A percentile compares a stretch with the other conserved stretches of the same genome.
Evolutionary conservation across 768 basidiomycete genomes (phyloP).

Genomic region (Baorangia bicolor): DNA sequence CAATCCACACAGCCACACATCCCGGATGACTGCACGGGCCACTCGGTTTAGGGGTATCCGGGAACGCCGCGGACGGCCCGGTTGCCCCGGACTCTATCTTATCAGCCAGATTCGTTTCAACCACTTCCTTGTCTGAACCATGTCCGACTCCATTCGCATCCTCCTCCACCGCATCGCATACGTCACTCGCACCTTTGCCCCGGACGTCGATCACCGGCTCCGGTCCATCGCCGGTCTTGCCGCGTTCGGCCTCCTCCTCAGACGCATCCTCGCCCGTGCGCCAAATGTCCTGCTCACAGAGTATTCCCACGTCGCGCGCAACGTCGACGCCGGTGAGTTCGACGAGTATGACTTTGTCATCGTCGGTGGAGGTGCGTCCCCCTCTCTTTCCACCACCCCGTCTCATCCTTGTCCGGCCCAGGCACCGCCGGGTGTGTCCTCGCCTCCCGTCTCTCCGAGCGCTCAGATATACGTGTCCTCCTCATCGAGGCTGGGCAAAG

Average conservation of each 20-base stretch:
- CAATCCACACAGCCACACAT: no score
- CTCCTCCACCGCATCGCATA: not conserved
- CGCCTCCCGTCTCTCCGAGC: slow-evolving; percentile 44
- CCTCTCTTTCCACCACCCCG: fast-evolving
- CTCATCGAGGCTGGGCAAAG: slow-evolving; percentile 45
- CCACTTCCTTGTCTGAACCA: no score
- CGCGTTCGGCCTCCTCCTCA: not conserved
- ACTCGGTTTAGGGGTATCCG: no score
- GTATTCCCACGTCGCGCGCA: slow-evolving; percentile 1
- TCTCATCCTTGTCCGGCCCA: not conserved
- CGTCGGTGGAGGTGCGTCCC: slow-evolving; percentile 49
- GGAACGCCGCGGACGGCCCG: no score
- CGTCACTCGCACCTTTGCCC: not conserved
- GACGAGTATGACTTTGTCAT: slow-evolving; percentile 51
- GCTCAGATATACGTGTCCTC: slow-evolving; percentile 35
- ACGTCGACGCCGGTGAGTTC: not conserved
- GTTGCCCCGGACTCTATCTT: no score
- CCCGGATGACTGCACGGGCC: no score
- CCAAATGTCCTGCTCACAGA: not conserved
- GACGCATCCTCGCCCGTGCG: not conserved
- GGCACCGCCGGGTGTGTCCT: slow-evolving; percentile 48
- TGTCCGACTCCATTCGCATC: no score
- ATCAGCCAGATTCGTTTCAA: no score
- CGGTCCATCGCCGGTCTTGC: not conserved
- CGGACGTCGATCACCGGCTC: no score